These are phyloP conservation scores for Penicillium sp. DNA, from an alignment of 2,329 filamentous ascomycete genomes.

Conservation along the genomic window DNA sequence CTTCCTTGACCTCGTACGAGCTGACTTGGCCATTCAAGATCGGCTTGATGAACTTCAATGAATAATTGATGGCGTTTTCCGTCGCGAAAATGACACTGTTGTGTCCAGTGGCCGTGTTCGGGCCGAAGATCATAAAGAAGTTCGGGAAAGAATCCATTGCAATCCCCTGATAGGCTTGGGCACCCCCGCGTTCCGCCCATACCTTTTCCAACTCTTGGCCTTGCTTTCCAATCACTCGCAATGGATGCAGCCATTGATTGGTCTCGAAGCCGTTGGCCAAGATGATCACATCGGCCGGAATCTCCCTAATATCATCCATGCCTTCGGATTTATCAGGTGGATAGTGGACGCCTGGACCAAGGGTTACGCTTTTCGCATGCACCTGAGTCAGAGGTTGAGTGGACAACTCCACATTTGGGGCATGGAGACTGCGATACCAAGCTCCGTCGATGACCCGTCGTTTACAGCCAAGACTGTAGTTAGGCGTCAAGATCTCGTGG, in stretches of 20 bases:
- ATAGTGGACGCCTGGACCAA: conserved; percentile 53
- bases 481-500: conserved; percentile 60
- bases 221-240: conserved; percentile 53
- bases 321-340: conserved; percentile 34
- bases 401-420: conserved; percentile 55
- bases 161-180: conserved; percentile 61
- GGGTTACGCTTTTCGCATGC: conserved; percentile 48
- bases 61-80: conserved; percentile 62
- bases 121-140: conserved; percentile 63
- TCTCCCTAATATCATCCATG: conserved; percentile 38
- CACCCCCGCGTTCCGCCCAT: conserved; percentile 60
- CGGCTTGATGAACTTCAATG: conserved; percentile 58
- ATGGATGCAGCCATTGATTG: conserved; percentile 53
- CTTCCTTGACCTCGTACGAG: conserved; percentile 50
- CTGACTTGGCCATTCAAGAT: conserved; percentile 49
- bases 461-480: conserved; percentile 64
- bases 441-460: conserved; percentile 59
- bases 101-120: conserved; percentile 64
- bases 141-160: conserved; percentile 63
- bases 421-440: conserved; percentile 56
- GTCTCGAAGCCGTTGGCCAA: conserved; percentile 63
- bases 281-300: conserved; percentile 61
- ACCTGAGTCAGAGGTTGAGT: conserved; percentile 53
- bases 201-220: conserved; percentile 54
- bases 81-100: conserved; percentile 59